Evolutionary conservation across 2,329 filamentous ascomycete species (phyloP).

Genomic region (Epichloe brachyelytri): DNA sequence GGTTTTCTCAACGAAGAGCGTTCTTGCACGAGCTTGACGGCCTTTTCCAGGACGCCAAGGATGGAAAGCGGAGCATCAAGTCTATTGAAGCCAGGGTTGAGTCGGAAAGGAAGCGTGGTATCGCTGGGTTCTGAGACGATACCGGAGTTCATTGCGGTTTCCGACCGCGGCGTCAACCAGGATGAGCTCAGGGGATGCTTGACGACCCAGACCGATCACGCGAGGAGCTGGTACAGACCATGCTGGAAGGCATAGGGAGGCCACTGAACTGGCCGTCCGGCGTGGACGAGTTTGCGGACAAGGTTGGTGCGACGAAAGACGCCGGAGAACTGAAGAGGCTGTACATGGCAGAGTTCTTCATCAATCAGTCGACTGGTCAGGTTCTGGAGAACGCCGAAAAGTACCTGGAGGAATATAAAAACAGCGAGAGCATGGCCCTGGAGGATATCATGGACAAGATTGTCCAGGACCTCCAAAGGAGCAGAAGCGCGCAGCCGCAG

Average conservation of each 20-base stretch:
- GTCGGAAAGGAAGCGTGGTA: conserved; percentile 42
- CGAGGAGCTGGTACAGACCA: conserved; percentile 23
- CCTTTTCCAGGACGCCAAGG: conserved; percentile 34
- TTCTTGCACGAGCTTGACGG: conserved; percentile 38
- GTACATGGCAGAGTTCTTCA: conserved; percentile 30
- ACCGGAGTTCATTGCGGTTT: conserved; percentile 24
- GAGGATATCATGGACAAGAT: conserved; percentile 24
- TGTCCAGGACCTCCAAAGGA: conserved; percentile 18
- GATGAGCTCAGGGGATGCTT: conserved; percentile 23
- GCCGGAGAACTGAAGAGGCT: conserved; percentile 24
- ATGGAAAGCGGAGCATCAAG: conserved; percentile 28
- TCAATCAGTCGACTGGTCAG: conserved; percentile 20
- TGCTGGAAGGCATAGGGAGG: conserved; percentile 24
- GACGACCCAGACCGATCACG: conserved; percentile 24
- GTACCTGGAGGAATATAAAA: conserved; percentile 26
- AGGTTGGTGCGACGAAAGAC: conserved; percentile 19
- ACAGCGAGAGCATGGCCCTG: conserved; percentile 15
- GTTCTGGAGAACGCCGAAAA: conserved; percentile 20
- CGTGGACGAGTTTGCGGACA: conserved; percentile 21
- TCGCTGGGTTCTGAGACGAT: conserved; percentile 27
- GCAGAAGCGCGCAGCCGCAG: conserved; percentile 18
- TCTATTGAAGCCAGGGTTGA: conserved; percentile 36
- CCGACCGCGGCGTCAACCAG: conserved; percentile 15
- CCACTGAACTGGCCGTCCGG: conserved; percentile 18
- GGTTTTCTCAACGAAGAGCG: conserved; percentile 36